Evolutionary conservation across 768 basidiomycete genomes (phyloP), one percentile per base, ranked within the genome.

Genomic region (Epithele typhae): DNA sequence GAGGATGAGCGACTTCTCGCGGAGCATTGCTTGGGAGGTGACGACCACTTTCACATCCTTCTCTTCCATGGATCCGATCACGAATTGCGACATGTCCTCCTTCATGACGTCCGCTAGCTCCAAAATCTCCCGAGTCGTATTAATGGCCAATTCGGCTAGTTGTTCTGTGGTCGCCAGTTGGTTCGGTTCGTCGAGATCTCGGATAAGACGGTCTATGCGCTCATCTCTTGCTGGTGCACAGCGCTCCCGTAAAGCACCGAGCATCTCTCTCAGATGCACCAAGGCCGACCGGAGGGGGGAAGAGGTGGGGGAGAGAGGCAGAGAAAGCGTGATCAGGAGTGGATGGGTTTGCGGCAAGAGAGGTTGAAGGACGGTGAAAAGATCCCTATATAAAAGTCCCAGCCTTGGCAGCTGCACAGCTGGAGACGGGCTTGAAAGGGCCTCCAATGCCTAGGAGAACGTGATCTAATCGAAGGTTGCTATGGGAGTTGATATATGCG

Each of bases 181-280:
- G 56, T n/a, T 60, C 47, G 49, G 50, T 15, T 69, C 63, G 37
- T 65, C 62, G n/a, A 78, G 55, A 35, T 51, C 15, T 37, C 46
- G 53, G 44, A 73, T 57, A 35, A 82, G 58, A 3, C 57, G 54
- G 46, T 83, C 77, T 15, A 87, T 65, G 21, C 70, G 65, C 11
- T 64, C 53, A 54, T 89, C 87, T 27, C 84, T 75, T 15, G 74
- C 66, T 5, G 87, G 85, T 2, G 86, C 83, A 43, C 84, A 87
- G 38, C 86, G 78, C 56, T 77, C 62, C 15, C 73, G 73, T 11
- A 88, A 65, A 21, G 72, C 68, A 6, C 50, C 37, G 10, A 87
- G 63, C 9, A 81, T 64, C 43, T 83, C 81, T 24, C 71, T 73
- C 22, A 87, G 67, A 45, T 82, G 67, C 24, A 62, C 64, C n/a